Conservation (phyloP, 1,284 basidiomycete genomes). For the Sporisorium iseilematis-ciliati region DNA sequence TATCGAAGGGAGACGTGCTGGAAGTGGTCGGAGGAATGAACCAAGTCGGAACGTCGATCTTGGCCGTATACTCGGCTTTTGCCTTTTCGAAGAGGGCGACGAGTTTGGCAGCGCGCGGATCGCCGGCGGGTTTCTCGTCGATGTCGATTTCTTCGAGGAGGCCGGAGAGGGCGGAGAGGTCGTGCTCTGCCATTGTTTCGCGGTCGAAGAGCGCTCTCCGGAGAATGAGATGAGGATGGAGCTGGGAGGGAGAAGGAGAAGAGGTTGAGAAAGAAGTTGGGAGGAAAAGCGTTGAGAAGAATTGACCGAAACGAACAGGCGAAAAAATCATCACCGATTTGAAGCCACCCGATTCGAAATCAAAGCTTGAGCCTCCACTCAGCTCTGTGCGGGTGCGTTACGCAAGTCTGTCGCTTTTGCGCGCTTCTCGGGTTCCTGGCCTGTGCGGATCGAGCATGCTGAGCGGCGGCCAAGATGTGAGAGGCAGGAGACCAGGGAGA, state of each 20-base stretch:
- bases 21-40: slow-evolving; percentile 18
- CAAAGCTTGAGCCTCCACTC: slow-evolving; percentile 21
- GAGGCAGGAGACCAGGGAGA: slow-evolving; percentile 5
- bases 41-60: slow-evolving; percentile 35
- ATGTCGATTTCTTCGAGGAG: slow-evolving; percentile 45
- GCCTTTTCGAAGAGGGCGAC: slow-evolving; percentile 43
- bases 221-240: not conserved
- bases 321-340: slow-evolving; percentile 39
- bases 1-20: slow-evolving; percentile 8
- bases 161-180: slow-evolving; percentile 35
- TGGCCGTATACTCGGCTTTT: slow-evolving; percentile 36
- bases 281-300: not conserved
- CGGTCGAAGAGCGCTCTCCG: not conserved
- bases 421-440: slow-evolving; percentile 17
- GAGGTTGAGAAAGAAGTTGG: not conserved
- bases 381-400: not conserved
- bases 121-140: slow-evolving; percentile 20
- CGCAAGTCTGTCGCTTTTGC: not conserved
- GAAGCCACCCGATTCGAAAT: not conserved
- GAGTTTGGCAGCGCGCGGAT: slow-evolving; percentile 41
- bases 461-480: not conserved
- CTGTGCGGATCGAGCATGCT: slow-evolving; percentile 9
- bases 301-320: not conserved
- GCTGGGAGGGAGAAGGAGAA: slow-evolving; percentile 1
- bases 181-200: slow-evolving; percentile 28